These are phyloP conservation scores for Sutorius australiensis DNA, from an alignment of 768 basidiomycete species.

Conservation along the genomic window DNA sequence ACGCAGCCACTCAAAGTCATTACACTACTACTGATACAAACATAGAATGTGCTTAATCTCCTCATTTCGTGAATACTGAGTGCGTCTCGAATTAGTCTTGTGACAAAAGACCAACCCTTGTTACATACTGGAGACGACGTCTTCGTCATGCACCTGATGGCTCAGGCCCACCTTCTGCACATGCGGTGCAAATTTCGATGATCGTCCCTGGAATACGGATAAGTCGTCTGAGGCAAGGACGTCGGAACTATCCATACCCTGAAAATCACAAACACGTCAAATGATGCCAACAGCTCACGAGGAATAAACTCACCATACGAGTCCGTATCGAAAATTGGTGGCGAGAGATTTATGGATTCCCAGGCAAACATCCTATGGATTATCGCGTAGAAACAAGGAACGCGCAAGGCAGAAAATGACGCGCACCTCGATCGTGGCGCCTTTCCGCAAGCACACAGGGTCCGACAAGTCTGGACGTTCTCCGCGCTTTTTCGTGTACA, in stretches of 20 bases:
- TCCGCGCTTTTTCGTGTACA: slow-evolving; percentile 98
- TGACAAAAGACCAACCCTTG: neutral
- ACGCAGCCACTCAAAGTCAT: neutral
- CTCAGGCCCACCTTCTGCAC: slow-evolving; percentile 88
- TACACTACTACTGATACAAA: neutral
- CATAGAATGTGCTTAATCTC: neutral
- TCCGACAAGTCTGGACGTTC: slow-evolving; percentile 87
- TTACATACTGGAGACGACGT: slow-evolving; percentile 81
- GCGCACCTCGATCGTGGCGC: slow-evolving; percentile 85
- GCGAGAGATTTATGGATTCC: slow-evolving; percentile 89
- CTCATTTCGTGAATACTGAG: slow-evolving; percentile 33
- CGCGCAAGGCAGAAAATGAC: neutral
- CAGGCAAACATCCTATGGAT: slow-evolving; percentile 74
- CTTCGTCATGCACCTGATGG: slow-evolving; percentile 84
- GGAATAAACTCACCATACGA: slow-evolving; percentile 70
- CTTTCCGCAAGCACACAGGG: slow-evolving; percentile 86
- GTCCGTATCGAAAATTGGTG: slow-evolving; percentile 88
- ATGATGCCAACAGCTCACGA: neutral
- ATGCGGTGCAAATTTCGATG: slow-evolving; percentile 89
- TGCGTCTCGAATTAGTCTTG: neutral
- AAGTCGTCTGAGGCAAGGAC: neutral
- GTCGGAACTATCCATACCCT: slow-evolving; percentile 23
- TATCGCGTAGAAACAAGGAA: neutral
- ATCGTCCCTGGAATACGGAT: slow-evolving; percentile 64
- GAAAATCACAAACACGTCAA: slow-evolving; percentile 1